A percentile compares a stretch with the other conserved stretches of the same genome.
Evolutionary conservation across 257 asterid species (phyloP).

Genomic region (Fraxinus anomala): DNA sequence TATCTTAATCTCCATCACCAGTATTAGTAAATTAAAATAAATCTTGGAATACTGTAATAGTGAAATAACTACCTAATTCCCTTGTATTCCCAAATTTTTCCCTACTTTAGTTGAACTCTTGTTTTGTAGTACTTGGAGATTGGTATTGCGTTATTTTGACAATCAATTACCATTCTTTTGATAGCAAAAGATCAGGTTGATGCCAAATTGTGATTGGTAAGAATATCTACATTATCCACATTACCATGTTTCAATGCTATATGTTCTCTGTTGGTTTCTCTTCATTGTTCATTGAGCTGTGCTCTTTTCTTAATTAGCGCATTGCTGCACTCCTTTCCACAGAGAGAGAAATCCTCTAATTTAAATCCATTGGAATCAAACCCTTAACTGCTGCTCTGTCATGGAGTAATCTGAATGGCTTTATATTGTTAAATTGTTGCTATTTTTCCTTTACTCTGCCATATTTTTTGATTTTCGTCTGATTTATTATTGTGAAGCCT

Average conservation of each 20-base stretch:
- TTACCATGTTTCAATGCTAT: not conserved
- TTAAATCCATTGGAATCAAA: not conserved
- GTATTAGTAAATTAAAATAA: too few relatives aligned
- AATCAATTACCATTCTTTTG: not conserved
- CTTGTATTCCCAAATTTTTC: not conserved
- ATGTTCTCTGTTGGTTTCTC: not conserved
- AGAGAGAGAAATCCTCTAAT: not conserved
- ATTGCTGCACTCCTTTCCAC: not conserved
- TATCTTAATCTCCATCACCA: too few relatives aligned
- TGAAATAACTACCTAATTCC: not conserved
- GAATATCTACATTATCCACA: too few relatives aligned
- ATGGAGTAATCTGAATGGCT: not conserved
- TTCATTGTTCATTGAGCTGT: not conserved
- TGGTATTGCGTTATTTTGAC: not conserved
- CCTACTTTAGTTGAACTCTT: not conserved
- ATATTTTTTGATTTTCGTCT: too few relatives aligned
- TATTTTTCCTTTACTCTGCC: too few relatives aligned
- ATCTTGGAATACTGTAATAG: too few relatives aligned
- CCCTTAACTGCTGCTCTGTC: not conserved
- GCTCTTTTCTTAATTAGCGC: not conserved
- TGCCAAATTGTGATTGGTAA: not conserved
- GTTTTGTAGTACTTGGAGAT: not conserved
- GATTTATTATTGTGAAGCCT: not conserved
- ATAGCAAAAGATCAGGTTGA: not conserved
- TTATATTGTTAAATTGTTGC: not conserved